Percentiles rank a stretch among this genome's conserved stretches.
Conservation (phyloP, 2,329 filamentous ascomycete species). For the Metarhizium album region DNA sequence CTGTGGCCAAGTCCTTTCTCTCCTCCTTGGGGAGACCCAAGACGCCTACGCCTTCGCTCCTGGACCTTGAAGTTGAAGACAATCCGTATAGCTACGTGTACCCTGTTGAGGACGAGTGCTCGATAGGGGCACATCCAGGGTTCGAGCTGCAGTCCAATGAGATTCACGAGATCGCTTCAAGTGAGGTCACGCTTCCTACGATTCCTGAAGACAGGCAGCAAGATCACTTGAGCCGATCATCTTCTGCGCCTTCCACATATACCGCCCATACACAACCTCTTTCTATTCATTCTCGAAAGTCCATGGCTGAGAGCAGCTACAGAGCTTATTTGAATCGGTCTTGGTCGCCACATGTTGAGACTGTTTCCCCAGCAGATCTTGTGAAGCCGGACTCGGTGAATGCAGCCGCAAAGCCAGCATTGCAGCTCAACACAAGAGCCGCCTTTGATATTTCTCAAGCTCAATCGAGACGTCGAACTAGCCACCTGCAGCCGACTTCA, state of each 20-base stretch:
- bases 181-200: conserved; percentile 25
- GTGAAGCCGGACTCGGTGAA: conserved; percentile 11
- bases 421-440: conserved; percentile 27
- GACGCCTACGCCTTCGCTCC: conserved; percentile 11
- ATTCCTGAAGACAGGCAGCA: conserved; percentile 16
- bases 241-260: background rate
- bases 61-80: conserved; percentile 22
- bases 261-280: conserved; percentile 1
- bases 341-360: conserved; percentile 13
- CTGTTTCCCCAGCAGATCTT: conserved; percentile 15
- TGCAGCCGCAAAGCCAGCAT: conserved; percentile 20
- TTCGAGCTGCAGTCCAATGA: conserved; percentile 38
- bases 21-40: conserved; percentile 38
- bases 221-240: background rate
- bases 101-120: conserved; percentile 25
- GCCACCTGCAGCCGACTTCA: conserved; percentile 34
- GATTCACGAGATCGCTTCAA: conserved; percentile 43
- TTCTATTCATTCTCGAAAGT: background rate
- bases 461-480: conserved; percentile 25
- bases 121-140: conserved; percentile 8
- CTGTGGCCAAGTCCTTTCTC: conserved; percentile 44
- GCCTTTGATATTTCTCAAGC: conserved; percentile 22
- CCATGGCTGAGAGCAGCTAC: conserved; percentile 1
- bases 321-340: conserved; percentile 18
- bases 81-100: conserved; percentile 33